Evolutionary conservation across 805 yeast genomes (phyloP), one percentile per base, ranked within the genome.

Genomic region (Candida chilensis): DNA sequence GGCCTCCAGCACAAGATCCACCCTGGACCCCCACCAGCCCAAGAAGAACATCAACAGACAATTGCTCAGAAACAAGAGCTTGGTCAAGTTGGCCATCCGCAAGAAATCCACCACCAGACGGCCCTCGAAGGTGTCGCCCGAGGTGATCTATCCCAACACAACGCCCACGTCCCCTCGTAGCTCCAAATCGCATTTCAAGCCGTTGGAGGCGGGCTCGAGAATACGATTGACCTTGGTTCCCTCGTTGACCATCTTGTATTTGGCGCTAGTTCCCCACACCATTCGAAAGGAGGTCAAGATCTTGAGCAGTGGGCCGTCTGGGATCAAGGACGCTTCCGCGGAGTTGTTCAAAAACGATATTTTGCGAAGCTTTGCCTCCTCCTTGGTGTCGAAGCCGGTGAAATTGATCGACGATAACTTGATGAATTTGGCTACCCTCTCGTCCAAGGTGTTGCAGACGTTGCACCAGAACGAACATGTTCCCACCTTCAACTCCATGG

Each of bases 191-290:
- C 65, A 60, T 33, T 42, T 57, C 9, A 61, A 57, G 35, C 71
- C 73, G 9, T 45, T 71, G 14, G 71, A 72, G 21, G 71, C 74
- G 3, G 72, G 71, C 13, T 58, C 74, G 4, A 58, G 63, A 33
- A 63, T 71, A 3, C 57, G 71, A 28, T 44, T 71, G n/a, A 59
- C 75, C 0, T 36, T 64, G 29, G 65, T 65, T 4, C 65, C 71
- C 5, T 57, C 66, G 18, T 39, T 71, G 26, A 48, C 62, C 4
- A 47, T 59, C 3, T 46, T 71, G 14, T 69, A 69, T 44, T 57
- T 64, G 20, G 56, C 60, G 16, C 43, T 71, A 24, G 60, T 54
- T 2, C 41, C 58, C 10, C 54, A 52, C 26, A 37, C 50, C 5
- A 16, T 38, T 24, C 38, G 49, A 22, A 42, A 45, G 16, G 27